Evolutionary conservation across 2,329 filamentous ascomycete species (phyloP), one percentile per base, ranked within the genome.

Genomic region (Diaporthe velutina): DNA sequence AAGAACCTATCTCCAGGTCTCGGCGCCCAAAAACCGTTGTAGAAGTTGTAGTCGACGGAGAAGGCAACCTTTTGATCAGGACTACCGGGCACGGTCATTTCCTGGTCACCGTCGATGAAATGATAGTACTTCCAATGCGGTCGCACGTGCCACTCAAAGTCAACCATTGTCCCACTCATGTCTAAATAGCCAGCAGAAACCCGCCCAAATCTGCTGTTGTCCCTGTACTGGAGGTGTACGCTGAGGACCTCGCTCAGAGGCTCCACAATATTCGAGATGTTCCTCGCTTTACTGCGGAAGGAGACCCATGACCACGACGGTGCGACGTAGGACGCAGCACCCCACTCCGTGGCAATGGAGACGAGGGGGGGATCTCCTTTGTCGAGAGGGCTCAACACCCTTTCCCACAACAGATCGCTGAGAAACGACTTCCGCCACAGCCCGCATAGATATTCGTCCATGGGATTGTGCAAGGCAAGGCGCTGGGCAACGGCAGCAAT

Each of bases 21-120:
- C 22, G 61, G 61, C 12, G 61, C 61, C 45, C 22, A 6, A 28
- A 38, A 7, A 3, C 45, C 45, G 12, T 35, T 50, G 45, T 67
- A 67, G 30, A 67, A 67, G 61, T 67, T 45, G 30, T 67, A 67
- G 45, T 67, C 61, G 22, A 67, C 61, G 9, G 61, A 67, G 61
- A 67, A 67, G 30, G 8, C 6, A 19, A 52, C 61, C 30, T 38
- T 67, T 25, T 67, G 61, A 25, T 52, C 45, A 67, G 22, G 30
- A 15, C 3, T 19, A 9, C 45, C 61, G 3, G 61, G 42, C 30
- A 67, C 22, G 4, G 13, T 19, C 61, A 67, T 67, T 25, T 67
- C 45, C 22, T 67, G 61, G 19, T 67, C 61, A 13, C 61, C 45
- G 30, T 67, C 45, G 30, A 67, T 35, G 22, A 67, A 67, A 4